A percentile compares a stretch with the other conserved stretches of the same genome.
Conservation (phyloP, 2,329 filamentous ascomycete species). For the Fulvia fulva region DNA sequence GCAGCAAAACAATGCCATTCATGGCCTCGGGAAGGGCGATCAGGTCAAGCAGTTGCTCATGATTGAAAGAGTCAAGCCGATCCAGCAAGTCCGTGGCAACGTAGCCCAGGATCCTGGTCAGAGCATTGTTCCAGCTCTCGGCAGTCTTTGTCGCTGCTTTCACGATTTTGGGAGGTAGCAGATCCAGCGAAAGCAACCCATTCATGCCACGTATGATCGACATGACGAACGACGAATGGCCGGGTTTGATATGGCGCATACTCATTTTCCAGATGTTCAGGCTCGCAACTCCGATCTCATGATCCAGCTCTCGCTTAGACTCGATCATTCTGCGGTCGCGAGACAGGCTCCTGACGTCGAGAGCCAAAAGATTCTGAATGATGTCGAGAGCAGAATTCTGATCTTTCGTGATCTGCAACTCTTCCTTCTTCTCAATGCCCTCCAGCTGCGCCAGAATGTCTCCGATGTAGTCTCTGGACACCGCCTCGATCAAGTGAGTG, state of each 20-base stretch:
- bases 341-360: slow-evolving; percentile 68
- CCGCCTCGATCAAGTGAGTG: slow-evolving; percentile 28
- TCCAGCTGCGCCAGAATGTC: slow-evolving; percentile 28
- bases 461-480: slow-evolving; percentile 28
- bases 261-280: slow-evolving; percentile 75
- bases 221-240: slow-evolving; percentile 68
- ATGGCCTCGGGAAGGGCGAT: slow-evolving; percentile 66
- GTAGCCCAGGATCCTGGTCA: slow-evolving; percentile 57
- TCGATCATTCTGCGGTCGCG: slow-evolving; percentile 66
- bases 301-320: slow-evolving; percentile 57
- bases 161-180: slow-evolving; percentile 49
- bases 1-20: slow-evolving; percentile 69
- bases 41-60: slow-evolving; percentile 64
- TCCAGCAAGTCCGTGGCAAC: slow-evolving; percentile 73
- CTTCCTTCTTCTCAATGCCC: slow-evolving; percentile 30
- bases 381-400: slow-evolving; percentile 57
- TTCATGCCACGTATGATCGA: slow-evolving; percentile 68
- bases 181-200: slow-evolving; percentile 70
- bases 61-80: slow-evolving; percentile 70
- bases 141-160: slow-evolving; percentile 51
- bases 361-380: slow-evolving; percentile 61
- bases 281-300: slow-evolving; percentile 66
- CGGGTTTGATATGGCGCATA: slow-evolving; percentile 61
- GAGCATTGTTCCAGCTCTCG: slow-evolving; percentile 72
- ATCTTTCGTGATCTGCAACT: slow-evolving; percentile 31